A percentile compares a stretch with the other conserved stretches of the same genome.
Conservation (phyloP, 306 rosid species). For the Macrotyloma uniflorum region DNA sequence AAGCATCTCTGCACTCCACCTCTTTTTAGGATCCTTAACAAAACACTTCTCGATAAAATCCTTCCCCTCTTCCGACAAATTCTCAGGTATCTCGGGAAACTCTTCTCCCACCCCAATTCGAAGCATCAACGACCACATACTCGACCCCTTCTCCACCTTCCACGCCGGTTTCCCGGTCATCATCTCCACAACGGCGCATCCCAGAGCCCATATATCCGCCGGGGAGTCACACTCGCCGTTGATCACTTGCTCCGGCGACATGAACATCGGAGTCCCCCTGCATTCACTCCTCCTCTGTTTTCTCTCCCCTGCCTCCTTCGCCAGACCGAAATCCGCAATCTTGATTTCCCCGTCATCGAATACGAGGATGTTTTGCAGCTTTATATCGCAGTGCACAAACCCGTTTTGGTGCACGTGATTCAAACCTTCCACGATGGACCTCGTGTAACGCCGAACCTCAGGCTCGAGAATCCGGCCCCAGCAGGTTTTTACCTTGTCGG, state of each 20-base stretch:
- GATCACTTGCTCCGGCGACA: conserved; percentile 92
- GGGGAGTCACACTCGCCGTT: conserved; percentile 58
- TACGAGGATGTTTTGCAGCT: conserved; percentile 77
- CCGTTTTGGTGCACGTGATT: conserved; percentile 59
- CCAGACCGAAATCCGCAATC: conserved; percentile 86
- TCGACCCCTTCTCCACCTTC: conserved; percentile 40
- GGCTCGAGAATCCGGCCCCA: conserved; percentile 69
- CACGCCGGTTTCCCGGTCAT: conserved; percentile 75
- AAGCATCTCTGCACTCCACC: conserved; percentile 98
- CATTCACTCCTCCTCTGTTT: conserved; percentile 49
- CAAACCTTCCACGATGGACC: conserved; percentile 64
- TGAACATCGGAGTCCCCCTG: conserved; percentile 82
- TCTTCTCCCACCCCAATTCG: conserved; percentile 77
- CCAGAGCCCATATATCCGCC: conserved; percentile 80
- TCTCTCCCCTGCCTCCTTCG: conserved; percentile 51
- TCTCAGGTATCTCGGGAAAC: conserved; percentile 62
- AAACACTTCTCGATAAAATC: conserved; percentile 78
- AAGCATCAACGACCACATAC: conserved; percentile 55
- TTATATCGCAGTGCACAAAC: conserved; percentile 92
- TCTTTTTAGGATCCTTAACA: conserved; percentile 61
- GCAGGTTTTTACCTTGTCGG: conserved; percentile 47
- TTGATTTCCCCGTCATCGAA: conserved; percentile 61
- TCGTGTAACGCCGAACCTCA: conserved; percentile 44
- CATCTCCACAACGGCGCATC: conserved; percentile 86
- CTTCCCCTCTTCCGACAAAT: conserved; percentile 64